Evolutionary conservation across 352 stramenopile genomes (phyloP), one percentile per base, ranked within the genome.

Genomic region (Poterioochromonas sp.): DNA sequence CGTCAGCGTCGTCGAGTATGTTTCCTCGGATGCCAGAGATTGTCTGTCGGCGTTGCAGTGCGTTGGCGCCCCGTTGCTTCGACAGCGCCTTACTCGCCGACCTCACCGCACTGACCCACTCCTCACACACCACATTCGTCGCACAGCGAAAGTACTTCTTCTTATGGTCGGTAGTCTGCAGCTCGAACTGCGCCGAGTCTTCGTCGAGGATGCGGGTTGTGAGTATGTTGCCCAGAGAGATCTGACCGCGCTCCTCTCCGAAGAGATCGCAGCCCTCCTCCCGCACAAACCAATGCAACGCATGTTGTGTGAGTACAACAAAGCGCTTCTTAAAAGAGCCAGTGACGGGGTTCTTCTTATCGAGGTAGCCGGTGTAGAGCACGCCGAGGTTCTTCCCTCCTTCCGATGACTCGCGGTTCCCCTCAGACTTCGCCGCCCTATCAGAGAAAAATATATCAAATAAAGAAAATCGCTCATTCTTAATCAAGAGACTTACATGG

Each of bases 211-310:
- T 74, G 18, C 43, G 5, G n/a, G 29, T n/a, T 39, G 65, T 74
- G 1, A 58, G n/a, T 11, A 79, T 76, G 47, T 76, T 60, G n/a
- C 44, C 37, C 12, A 79, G 76, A 26, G 35, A 18, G 11, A 76
- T 22, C n/a, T 73, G 51, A 5, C 76, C 76, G 26, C 76, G 11
- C 41, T 79, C 76, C 37, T 79, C 76, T 2, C 76, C 76, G 37
- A 79, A 79, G 0, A 79, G 58, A 62, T 79, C 53, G 22, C 68
- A 29, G 5, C 58, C 58, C 39, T 79, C 74, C 5, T 69, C 76
- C 22, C 58, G 32, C 40, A 54, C 53, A n/a, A 74, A 74, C 65
- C 65, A 74, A 54, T 74, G 65, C 2, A 74, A 37, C 1, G 65
- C 65, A 18, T n/a, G 12, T 40, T 74, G 65, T 11, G 65, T 74